A percentile compares a stretch with the other conserved stretches of the same genome.
These are phyloP conservation scores for Lenzites betulinus DNA, from an alignment of 768 basidiomycete species.

Conservation along the genomic window DNA sequence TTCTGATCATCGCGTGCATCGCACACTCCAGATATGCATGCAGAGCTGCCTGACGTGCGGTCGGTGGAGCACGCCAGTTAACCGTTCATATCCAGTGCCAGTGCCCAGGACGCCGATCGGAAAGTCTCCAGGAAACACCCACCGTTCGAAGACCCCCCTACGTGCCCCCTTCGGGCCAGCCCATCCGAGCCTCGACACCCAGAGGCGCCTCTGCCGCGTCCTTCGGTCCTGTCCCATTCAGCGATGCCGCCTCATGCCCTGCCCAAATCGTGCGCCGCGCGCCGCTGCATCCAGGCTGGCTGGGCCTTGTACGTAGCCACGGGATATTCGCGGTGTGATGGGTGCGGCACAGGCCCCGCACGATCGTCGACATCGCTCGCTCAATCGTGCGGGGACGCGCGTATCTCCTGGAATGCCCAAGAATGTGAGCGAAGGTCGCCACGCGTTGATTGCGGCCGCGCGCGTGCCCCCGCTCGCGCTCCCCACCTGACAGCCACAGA, in stretches of 20 bases:
- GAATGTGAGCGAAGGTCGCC: constrained; percentile 10
- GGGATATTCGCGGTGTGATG: not conserved
- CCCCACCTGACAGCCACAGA: constrained; percentile 11
- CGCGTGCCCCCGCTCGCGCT: not conserved
- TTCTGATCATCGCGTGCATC: not conserved
- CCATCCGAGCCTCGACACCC: not conserved
- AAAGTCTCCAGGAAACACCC: not conserved
- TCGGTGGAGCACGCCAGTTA: not conserved
- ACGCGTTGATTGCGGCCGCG: not conserved
- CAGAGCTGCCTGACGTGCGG: not conserved
- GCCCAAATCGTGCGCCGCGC: not conserved
- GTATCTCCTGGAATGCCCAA: constrained; percentile 2
- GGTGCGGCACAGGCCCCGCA: not conserved
- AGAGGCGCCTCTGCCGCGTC: not conserved
- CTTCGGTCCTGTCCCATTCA: not conserved
- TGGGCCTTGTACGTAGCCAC: not conserved
- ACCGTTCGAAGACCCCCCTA: no score
- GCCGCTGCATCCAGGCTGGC: not conserved
- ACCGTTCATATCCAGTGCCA: constrained; percentile 2
- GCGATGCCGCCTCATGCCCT: not conserved
- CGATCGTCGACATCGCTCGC: constrained; percentile 8
- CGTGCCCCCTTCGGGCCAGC: not conserved
- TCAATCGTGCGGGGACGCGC: not conserved
- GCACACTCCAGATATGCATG: not conserved
- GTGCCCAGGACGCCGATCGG: constrained; percentile 1